These are phyloP conservation scores for Dictyostelium capitatum DNA, from an alignment of 78 protist genomes.

Conservation along the genomic window DNA sequence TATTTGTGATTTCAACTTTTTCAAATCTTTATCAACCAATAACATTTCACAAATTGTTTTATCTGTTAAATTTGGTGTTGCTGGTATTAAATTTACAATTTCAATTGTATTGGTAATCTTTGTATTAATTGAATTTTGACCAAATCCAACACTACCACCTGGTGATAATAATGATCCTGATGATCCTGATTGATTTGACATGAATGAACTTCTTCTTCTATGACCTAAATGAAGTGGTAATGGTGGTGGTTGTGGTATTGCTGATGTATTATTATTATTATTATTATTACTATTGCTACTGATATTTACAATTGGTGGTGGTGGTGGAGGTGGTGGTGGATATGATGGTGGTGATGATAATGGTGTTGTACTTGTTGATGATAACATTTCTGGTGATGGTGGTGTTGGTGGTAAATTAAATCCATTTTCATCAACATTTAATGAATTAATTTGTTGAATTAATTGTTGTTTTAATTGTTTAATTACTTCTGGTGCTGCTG, in stretches of 20 bases:
- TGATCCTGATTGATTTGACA: slow-evolving; percentile 10
- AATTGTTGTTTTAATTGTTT: slow-evolving; percentile 19
- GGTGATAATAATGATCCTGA: neutral
- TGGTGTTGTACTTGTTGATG: slow-evolving; percentile 4
- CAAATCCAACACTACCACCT: neutral
- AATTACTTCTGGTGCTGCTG: slow-evolving; percentile 5
- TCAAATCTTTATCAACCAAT: slow-evolving; percentile 46
- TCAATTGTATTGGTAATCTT: slow-evolving; percentile 57
- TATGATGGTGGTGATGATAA: neutral
- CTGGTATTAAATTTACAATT: slow-evolving; percentile 58
- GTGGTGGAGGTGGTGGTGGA: neutral
- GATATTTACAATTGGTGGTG: neutral
- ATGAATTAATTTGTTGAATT: slow-evolving; percentile 32
- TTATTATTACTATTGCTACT: too few species aligned
- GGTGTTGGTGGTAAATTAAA: slow-evolving; percentile 37
- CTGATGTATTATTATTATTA: neutral
- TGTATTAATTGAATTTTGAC: neutral
- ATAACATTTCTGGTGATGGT: neutral
- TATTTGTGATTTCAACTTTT: slow-evolving; percentile 48
- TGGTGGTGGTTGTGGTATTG: slow-evolving; percentile 39
- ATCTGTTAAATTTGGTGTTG: slow-evolving; percentile 62
- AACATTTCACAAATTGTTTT: slow-evolving; percentile 60
- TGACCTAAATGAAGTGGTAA: slow-evolving; percentile 1
- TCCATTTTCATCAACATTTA: neutral
- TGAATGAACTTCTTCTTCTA: slow-evolving; percentile 38